Conservation (phyloP, 2,329 filamentous ascomycete species). For the Leptographium procerum region DNA sequence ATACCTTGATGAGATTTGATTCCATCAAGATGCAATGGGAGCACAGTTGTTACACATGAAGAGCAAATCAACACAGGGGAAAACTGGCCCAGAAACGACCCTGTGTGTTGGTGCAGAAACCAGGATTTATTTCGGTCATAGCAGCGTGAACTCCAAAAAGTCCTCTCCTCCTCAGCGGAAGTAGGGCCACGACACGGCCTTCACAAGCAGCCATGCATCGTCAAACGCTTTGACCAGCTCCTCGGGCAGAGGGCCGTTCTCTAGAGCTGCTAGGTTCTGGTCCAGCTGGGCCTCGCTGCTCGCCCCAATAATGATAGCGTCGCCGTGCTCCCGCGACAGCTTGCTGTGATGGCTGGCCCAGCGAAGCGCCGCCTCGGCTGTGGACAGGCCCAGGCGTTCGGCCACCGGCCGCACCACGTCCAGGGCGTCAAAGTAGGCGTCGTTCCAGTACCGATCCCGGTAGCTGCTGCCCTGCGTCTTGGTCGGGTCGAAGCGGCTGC, state of each 20-base stretch:
- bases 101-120: too few species aligned
- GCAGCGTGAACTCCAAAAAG: too few species aligned
- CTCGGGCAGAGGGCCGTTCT: slow-evolving; percentile 27
- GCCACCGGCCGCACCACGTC: slow-evolving; percentile 7
- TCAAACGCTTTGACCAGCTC: slow-evolving; percentile 42
- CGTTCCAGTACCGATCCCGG: slow-evolving; percentile 17
- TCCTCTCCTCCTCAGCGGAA: slow-evolving; percentile 4
- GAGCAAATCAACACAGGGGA: too few species aligned
- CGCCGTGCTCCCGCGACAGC: slow-evolving; percentile 20
- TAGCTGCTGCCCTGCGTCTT: slow-evolving; percentile 21
- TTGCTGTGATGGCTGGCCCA: slow-evolving; percentile 27
- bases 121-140: too few species aligned
- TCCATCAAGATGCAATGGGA: too few species aligned
- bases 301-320: slow-evolving; percentile 24
- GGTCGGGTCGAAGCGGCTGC: slow-evolving; percentile 28
- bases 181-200: slow-evolving; percentile 22
- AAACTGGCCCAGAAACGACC: too few species aligned
- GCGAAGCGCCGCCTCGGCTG: slow-evolving; percentile 21
- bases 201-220: slow-evolving; percentile 59
- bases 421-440: slow-evolving; percentile 26
- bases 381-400: slow-evolving; percentile 6
- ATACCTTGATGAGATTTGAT: too few species aligned
- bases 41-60: too few species aligned
- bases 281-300: slow-evolving; percentile 24
- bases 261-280: slow-evolving; percentile 22